These are phyloP conservation scores for Globisporangium emineosum DNA, from an alignment of 352 stramenopile species.

Conservation along the genomic window DNA sequence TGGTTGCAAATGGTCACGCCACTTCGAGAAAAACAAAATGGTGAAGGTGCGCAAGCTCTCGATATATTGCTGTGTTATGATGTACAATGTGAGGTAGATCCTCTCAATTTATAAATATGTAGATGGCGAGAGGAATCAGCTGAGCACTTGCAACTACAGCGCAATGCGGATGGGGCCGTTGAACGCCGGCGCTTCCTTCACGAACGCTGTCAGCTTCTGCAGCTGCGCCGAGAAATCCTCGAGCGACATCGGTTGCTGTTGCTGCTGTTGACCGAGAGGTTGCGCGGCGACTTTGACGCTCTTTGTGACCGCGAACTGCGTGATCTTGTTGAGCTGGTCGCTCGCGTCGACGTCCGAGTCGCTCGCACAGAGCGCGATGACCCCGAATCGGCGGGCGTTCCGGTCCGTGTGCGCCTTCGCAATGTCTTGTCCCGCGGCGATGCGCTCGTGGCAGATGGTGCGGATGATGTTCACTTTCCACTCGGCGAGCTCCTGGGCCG, in stretches of 20 bases:
- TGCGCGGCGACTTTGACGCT: constrained; percentile 22
- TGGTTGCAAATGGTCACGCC: no score
- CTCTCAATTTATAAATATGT: no score
- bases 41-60: no score
- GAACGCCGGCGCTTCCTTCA: constrained; percentile 23
- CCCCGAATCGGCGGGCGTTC: constrained; percentile 21
- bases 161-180: constrained; percentile 23
- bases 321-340: constrained; percentile 25
- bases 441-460: constrained; percentile 35
- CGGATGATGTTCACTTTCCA: constrained; percentile 52
- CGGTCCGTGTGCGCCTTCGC: constrained; percentile 22
- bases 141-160: constrained; percentile 7
- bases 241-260: constrained; percentile 15
- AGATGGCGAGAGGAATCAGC: no score
- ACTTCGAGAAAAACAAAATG: no score
- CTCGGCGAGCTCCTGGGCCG: constrained; percentile 28
- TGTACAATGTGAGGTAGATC: no score
- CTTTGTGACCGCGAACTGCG: constrained; percentile 42
- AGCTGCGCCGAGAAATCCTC: constrained; percentile 39
- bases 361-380: constrained; percentile 31
- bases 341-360: constrained; percentile 28
- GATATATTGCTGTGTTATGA: no score
- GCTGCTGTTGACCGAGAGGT: background rate
- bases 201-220: constrained; percentile 24
- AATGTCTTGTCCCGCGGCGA: constrained; percentile 21